A percentile compares a stretch with the other conserved stretches of the same genome.
Conservation (phyloP, 2,329 filamentous ascomycete genomes). For the Monilinia fructigena region DNA sequence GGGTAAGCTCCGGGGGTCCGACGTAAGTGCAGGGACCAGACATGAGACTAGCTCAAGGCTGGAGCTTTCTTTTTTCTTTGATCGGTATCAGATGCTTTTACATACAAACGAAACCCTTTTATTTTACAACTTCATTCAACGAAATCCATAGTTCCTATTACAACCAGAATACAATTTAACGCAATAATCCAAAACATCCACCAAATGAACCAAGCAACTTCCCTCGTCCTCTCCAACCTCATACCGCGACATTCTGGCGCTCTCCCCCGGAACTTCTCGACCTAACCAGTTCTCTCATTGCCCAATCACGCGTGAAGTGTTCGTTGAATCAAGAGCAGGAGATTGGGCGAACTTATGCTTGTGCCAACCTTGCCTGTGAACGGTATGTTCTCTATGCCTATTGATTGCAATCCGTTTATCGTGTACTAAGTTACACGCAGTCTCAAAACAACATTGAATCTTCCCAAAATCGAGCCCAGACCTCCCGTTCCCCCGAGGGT, state of each 20-base stretch:
- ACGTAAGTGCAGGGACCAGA: slow-evolving; percentile 3
- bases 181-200: neutral
- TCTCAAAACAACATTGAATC: slow-evolving; percentile 71
- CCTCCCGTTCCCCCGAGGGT: slow-evolving; percentile 76
- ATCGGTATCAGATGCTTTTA: neutral
- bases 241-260: slow-evolving; percentile 69
- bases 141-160: neutral
- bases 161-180: neutral
- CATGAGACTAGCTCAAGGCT: neutral
- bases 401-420: neutral
- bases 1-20: slow-evolving; percentile 20
- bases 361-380: slow-evolving; percentile 86
- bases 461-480: slow-evolving; percentile 71
- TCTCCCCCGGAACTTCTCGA: slow-evolving; percentile 66
- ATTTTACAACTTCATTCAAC: neutral
- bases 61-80: slow-evolving; percentile 4
- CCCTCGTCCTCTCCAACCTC: slow-evolving; percentile 70
- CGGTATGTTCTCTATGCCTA: slow-evolving; percentile 50
- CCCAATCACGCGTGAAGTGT: slow-evolving; percentile 76
- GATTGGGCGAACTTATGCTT: slow-evolving; percentile 79
- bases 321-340: slow-evolving; percentile 84
- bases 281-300: slow-evolving; percentile 69
- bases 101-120: neutral
- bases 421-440: slow-evolving; percentile 44
- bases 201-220: slow-evolving; percentile 70